These are phyloP conservation scores for Mortierella polycephala DNA, from an alignment of 371 early-diverging fungal species.

Conservation along the genomic window DNA sequence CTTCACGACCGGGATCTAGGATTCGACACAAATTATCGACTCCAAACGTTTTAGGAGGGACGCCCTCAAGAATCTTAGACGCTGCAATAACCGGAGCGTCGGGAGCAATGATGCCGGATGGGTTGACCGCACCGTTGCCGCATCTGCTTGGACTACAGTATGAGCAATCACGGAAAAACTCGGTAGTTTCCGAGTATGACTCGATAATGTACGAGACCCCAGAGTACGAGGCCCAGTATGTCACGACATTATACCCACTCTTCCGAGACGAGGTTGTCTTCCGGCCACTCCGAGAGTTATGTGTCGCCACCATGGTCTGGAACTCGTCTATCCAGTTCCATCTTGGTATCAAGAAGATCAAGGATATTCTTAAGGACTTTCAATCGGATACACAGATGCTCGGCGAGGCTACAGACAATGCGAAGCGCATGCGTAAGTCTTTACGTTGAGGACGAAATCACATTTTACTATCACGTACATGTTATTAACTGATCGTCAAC, in stretches of 20 bases:
- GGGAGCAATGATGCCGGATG: constrained; percentile 7
- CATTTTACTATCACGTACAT: too few relatives aligned
- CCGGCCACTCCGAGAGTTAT: constrained; percentile 48
- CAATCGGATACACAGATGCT: constrained; percentile 35
- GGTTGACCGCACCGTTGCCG: constrained; percentile 22
- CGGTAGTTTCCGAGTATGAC: constrained; percentile 50
- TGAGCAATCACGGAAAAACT: constrained; percentile 49
- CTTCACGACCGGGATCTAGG: constrained; percentile 31
- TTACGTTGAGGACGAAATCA: not conserved
- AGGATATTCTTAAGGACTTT: constrained; percentile 47
- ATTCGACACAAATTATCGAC: constrained; percentile 41
- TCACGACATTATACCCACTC: constrained; percentile 46
- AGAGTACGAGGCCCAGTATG: constrained; percentile 50
- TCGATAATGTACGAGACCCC: constrained; percentile 39
- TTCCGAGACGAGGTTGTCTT: constrained; percentile 49
- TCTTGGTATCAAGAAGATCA: constrained; percentile 47
- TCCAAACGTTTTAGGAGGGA: constrained; percentile 19
- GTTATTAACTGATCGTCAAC: too few relatives aligned
- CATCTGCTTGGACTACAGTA: constrained; percentile 42
- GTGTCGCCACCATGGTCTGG: constrained; percentile 50
- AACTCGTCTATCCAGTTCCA: constrained; percentile 54
- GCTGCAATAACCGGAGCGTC: not conserved
- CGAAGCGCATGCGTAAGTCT: constrained; percentile 43
- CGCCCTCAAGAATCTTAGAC: constrained; percentile 32
- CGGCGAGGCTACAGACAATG: constrained; percentile 28